Percentiles rank a stretch among this genome's conserved stretches.
Conservation (phyloP, 495 filamentous ascomycete species). For the Penicillium odoratum region DNA sequence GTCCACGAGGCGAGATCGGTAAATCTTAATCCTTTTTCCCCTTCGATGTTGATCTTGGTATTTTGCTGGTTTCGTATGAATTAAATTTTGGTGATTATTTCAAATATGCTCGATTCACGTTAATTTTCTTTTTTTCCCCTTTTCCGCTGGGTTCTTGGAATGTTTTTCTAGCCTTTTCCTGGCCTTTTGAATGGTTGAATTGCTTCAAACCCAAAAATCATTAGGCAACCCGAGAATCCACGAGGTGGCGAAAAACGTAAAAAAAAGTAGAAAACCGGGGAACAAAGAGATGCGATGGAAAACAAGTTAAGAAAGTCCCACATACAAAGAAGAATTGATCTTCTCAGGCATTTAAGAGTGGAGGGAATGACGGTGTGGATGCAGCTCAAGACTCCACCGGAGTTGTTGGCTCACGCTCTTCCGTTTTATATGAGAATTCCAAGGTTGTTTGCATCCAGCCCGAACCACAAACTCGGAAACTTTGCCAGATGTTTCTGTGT, state of each 20-base stretch:
- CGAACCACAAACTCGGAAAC: neutral
- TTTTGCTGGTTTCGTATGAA: no score
- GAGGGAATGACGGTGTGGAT: slow-evolving; percentile 38
- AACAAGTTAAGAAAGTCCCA: neutral
- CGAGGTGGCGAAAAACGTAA: neutral
- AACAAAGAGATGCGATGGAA: neutral
- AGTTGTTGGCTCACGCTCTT: slow-evolving; percentile 1
- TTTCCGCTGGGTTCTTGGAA: neutral
- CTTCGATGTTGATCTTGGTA: neutral
- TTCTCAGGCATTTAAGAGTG: neutral
- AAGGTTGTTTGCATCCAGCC: neutral
- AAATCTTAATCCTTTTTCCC: slow-evolving; percentile 4
- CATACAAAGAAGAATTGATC: neutral
- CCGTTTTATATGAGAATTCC: neutral
- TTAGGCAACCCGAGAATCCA: neutral
- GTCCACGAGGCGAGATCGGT: slow-evolving; percentile 21
- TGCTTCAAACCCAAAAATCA: neutral
- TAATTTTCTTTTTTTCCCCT: neutral
- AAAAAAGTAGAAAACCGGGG: no score
- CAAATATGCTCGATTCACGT: neutral
- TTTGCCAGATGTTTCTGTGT: neutral
- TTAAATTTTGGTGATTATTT: no score
- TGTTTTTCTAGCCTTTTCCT: neutral
- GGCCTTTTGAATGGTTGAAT: neutral
- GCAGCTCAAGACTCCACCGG: slow-evolving; percentile 14